Evolutionary conservation across 2,329 filamentous ascomycete genomes (phyloP).

Genomic region (Geoglossum cookeanum): DNA sequence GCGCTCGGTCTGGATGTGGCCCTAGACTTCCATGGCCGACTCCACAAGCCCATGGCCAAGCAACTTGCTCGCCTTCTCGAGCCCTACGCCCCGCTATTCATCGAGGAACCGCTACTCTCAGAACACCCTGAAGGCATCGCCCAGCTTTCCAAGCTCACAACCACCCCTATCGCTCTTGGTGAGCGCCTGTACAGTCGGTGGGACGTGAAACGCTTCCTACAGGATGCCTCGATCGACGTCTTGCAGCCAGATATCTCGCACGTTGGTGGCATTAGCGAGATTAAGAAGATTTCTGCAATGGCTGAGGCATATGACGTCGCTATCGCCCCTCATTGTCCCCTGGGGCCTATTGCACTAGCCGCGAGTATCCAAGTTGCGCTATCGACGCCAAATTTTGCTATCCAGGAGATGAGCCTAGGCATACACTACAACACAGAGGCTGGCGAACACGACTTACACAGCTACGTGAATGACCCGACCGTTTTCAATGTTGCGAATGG

Average conservation of each 20-base stretch:
- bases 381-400: slow-evolving; percentile 44
- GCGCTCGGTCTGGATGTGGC: slow-evolving; percentile 51
- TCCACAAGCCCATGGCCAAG: slow-evolving; percentile 67
- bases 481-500: slow-evolving; percentile 50
- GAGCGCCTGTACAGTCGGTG: slow-evolving; percentile 54
- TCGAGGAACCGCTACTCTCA: slow-evolving; percentile 53
- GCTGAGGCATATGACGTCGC: slow-evolving; percentile 56
- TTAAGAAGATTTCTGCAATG: slow-evolving; percentile 49
- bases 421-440: slow-evolving; percentile 57
- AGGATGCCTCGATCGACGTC: slow-evolving; percentile 48
- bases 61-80: slow-evolving; percentile 50
- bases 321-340: slow-evolving; percentile 52
- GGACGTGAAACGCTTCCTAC: slow-evolving; percentile 55
- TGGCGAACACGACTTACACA: slow-evolving; percentile 43
- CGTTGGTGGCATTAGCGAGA: slow-evolving; percentile 53
- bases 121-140: slow-evolving; percentile 51
- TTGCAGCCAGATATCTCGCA: slow-evolving; percentile 57
- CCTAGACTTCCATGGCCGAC: slow-evolving; percentile 58
- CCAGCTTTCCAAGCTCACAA: slow-evolving; percentile 35
- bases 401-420: slow-evolving; percentile 61
- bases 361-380: slow-evolving; percentile 50
- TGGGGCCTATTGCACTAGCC: slow-evolving; percentile 54
- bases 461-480: slow-evolving; percentile 43
- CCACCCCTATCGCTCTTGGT: slow-evolving; percentile 49
- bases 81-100: slow-evolving; percentile 51